phyloP scores from a whole-genome alignment of 2,329 filamentous ascomycete genomes.

The Aspergillus sp. region DNA sequence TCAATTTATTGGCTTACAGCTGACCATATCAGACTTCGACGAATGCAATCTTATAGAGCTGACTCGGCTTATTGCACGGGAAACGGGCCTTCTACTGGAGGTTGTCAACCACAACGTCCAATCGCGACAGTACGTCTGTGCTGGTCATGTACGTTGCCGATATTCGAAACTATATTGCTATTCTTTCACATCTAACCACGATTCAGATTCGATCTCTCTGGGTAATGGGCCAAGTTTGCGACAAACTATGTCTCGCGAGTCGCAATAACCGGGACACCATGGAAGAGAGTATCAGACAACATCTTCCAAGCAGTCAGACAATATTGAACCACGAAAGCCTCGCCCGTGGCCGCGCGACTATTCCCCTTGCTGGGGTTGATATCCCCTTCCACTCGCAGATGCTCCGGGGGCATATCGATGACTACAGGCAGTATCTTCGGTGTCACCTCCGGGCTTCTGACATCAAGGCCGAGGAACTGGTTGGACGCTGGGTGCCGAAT shows the following conservation, averaged over 20 bases:
- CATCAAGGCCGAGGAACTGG: conserved; percentile 1
- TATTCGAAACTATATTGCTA: neutral
- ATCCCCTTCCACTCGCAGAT: conserved; percentile 9
- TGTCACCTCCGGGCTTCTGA: neutral
- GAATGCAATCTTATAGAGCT: neutral
- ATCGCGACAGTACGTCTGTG: conserved; percentile 65
- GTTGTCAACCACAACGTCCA: conserved; percentile 88
- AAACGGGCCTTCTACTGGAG: conserved; percentile 87
- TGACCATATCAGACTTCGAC: neutral
- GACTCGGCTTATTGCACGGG: conserved; percentile 67
- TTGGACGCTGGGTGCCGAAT: conserved; percentile 8
- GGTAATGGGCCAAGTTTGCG: neutral
- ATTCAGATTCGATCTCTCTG: conserved; percentile 1
- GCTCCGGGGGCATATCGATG: neutral
- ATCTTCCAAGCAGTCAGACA: neutral
- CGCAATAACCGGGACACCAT: neutral
- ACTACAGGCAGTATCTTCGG: conserved; percentile 2
- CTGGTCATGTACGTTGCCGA: conserved; percentile 48
- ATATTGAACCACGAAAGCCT: neutral
- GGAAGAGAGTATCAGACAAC: neutral
- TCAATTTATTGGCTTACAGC: neutral
- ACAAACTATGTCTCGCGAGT: neutral
- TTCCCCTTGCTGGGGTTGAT: conserved; percentile 6
- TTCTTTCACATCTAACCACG: neutral
- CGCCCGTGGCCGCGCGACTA: neutral